Base-by-base conservation (phyloP, 768 basidiomycete genomes). In the Calocybe indica region DNA sequence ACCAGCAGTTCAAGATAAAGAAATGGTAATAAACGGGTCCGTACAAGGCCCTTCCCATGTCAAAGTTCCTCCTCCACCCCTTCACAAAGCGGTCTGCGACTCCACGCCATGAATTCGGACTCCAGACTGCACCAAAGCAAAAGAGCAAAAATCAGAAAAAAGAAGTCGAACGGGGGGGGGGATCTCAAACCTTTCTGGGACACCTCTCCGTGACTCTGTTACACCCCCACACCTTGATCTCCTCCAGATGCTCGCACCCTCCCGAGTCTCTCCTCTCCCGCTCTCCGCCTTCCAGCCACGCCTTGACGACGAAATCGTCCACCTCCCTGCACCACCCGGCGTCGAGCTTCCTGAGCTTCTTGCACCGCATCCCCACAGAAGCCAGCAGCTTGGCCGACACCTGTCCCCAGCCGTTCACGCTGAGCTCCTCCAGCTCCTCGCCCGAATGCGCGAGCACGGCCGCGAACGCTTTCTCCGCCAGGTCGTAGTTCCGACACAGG, bases 301-400 rank as follows among this genome's bases (percentile, higher is more conserved):
- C 76, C 63, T 88, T 85, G 52, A 97, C 66, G 3, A 86, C 73
- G 58, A 87, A 93, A 63, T 98, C 87, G 49, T 93, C 85, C 36
- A 88, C 73, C 14, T 78, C 75, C 41, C 94, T 70, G 56, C 92
- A 92, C 79, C 87, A 98, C 1, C 93, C 86, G 2, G 93, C 64
- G 58, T 98, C 88, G 36, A 97, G 52, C 58, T 68, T 74, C 55
- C 61, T 66, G 59, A 95, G 52, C 33, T 73, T 65, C 2, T 54
- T 58, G 11, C 60, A 65, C 10, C 56, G 47, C 63, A 70, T 7
- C 34, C 62, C 68, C 22, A 76, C 57, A 48, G 48, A 49, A 30
- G 53, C 56, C 44, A 78, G 44, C 14, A 67, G 64, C 9, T 78
- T 78, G 32, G 73, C 69, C 0, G 74, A 71, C 0, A 79, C 71